Conservation (phyloP, 192 early-diverging fungal species). For the Funneliformis geosporum region DNA sequence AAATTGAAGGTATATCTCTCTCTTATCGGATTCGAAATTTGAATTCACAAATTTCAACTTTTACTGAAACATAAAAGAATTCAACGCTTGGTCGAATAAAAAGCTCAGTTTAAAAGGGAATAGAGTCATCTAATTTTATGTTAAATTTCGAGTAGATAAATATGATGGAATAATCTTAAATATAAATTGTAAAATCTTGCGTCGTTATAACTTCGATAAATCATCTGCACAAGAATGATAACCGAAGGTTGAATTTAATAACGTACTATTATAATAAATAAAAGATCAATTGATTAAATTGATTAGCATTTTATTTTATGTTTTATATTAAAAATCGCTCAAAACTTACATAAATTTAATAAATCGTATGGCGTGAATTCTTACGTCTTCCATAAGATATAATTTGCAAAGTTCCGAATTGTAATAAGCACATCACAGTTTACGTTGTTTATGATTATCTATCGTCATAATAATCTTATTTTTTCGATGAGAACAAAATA, state of each 20-base stretch:
- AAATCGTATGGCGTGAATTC: conserved; percentile 36
- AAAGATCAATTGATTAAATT: no score
- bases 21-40: conserved; percentile 30
- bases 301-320: background rate
- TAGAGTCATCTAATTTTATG: background rate
- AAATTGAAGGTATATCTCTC: conserved; percentile 37
- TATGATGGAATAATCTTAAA: conserved; percentile 2
- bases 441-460: conserved; percentile 33
- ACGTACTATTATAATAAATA: conserved; percentile 32
- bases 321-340: background rate
- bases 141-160: background rate
- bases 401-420: conserved; percentile 34
- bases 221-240: conserved; percentile 44
- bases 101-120: background rate
- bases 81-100: conserved; percentile 37
- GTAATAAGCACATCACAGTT: conserved; percentile 45
- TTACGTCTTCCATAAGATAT: conserved; percentile 47
- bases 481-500: no score
- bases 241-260: conserved; percentile 39
- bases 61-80: conserved; percentile 38
- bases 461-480: conserved; percentile 44
- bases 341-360: conserved; percentile 33
- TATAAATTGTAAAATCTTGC: conserved; percentile 17
- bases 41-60: conserved; percentile 30
- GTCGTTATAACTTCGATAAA: conserved; percentile 31